Evolutionary conservation across 192 early-diverging fungal species (phyloP), one percentile per base, ranked within the genome.

Genomic region (Gigaspora rosea): DNA sequence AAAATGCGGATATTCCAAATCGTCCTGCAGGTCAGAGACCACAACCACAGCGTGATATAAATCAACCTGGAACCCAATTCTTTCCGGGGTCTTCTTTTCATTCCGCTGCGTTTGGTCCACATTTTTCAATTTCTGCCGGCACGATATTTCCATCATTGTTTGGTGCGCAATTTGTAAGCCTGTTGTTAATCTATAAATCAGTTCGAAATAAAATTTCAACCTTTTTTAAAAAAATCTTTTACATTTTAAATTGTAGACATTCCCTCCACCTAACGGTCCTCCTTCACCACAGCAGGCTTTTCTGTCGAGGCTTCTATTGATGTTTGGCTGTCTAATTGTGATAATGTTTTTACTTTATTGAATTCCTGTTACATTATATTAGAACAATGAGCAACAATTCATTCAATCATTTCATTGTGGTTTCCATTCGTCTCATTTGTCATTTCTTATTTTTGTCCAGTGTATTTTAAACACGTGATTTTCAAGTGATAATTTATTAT

Each of bases 21-120:
- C 87, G 93, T 27, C 93, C 93, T n/a, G 85, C 91, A 13, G 93
- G 91, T 58, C 93, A 92, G 78, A 85, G 93, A 46, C 93, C 92
- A 64, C 86, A 89, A 46, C 92, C 91, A 35, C 78, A 88, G 36
- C 85, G 87, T 59, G 87, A 88, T 75, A 88, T 86, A 48, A 84
- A 86, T 58, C 85, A 80, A 36, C 78, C 83, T n/a, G 82, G 76
- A 54, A 80, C 76, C 64, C 81, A 77, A 10, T 80, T 85, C 46
- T 85, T 81, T 78, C 86, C 82, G 76, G 89, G 87, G 79, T 86
- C 22, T 82, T 86, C 63, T 83, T 86, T 33, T 86, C 88, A 47
- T 91, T 91, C 80, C 76, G 84, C 15, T 86, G 85, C 5, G 82
- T 87, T 15, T 85, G 86, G 68, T 82, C 91, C 78, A 84, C 87